Conservation (phyloP, 179 eudicot genomes). For the Silene vulgaris region DNA sequence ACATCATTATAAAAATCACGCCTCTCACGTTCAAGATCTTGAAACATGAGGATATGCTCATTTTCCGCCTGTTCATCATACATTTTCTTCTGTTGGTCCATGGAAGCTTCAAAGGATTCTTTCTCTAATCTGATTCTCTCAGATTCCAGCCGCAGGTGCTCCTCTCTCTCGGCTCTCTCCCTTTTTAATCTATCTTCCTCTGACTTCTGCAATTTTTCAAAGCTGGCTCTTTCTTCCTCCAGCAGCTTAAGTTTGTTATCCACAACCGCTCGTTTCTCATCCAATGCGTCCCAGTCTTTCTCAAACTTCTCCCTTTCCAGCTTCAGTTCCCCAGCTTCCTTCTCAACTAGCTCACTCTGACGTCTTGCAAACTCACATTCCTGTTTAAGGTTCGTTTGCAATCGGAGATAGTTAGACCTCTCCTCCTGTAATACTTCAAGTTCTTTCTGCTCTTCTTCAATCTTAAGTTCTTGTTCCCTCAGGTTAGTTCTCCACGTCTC, state of each 20-base stretch:
- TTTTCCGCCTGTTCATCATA: conserved; percentile 47
- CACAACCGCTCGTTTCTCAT: conserved; percentile 55
- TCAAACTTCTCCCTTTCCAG: conserved; percentile 68
- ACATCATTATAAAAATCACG: conserved; percentile 49
- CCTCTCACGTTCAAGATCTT: conserved; percentile 54
- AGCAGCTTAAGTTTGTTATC: conserved; percentile 40
- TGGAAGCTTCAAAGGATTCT: conserved; percentile 66
- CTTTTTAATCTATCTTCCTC: conserved; percentile 59
- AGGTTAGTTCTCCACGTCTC: conserved; percentile 44
- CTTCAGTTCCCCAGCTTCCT: conserved; percentile 65
- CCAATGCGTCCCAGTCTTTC: conserved; percentile 85
- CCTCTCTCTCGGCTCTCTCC: conserved; percentile 45
- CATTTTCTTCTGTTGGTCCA: conserved; percentile 55
- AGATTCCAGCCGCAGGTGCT: conserved; percentile 38
- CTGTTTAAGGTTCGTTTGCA: conserved; percentile 53
- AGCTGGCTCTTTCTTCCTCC: conserved; percentile 41
- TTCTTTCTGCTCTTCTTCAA: conserved; percentile 52
- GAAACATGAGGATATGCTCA: conserved; percentile 44
- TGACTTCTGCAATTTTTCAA: conserved; percentile 39
- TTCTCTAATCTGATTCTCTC: conserved; percentile 49
- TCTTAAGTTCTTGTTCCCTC: conserved; percentile 40
- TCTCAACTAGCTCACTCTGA: conserved; percentile 51
- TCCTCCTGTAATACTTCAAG: conserved; percentile 48
- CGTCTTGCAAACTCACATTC: conserved; percentile 61
- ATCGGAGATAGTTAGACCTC: conserved; percentile 49